Evolutionary conservation across 2,329 filamentous ascomycete genomes (phyloP), one percentile per base, ranked within the genome.

Genomic region (Fusarium piperis): DNA sequence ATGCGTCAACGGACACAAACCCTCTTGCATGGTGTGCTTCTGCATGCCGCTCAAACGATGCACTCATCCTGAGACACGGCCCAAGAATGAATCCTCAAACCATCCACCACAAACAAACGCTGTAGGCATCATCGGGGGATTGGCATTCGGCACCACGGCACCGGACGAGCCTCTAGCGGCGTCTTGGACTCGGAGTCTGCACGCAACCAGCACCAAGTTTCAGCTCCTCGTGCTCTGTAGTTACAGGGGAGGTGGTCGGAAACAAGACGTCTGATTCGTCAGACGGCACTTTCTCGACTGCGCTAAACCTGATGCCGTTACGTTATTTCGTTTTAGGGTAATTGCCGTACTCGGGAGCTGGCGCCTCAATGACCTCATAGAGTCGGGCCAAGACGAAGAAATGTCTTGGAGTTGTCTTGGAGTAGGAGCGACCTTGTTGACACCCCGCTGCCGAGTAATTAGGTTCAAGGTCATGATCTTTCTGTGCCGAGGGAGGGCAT

Each of bases 401-500:
- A 67, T 72, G 70, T 70, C 70, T 72, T 72, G 65, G 65, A 60
- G 64, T n/a, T 72, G 69, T 66, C 69, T 72, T 71, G 65, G 65
- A 60, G 65, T 11, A 59, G 39, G 56, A 57, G 65, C 65, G 70
- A 70, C 65, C 69, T 46, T 32, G 55, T 59, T 64, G 48, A 62
- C 62, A 67, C 57, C 57, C 70, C 62, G 70, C 69, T 64, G 57
- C 12, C 13, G 41, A 62, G 44, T 51, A n/a, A 58, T 36, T 36
- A 51, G 26, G 26, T 30, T 59, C n/a, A 15, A 30, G 38, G 46
- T 68, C 46, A 68, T 68, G 65, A 39, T 39, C n/a, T 52, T 52
- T 39, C 26, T 26, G 26, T 44, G n/a, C n/a, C n/a, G 15, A n/a
- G 15, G 16, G 55, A 58, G 26, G 20, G 28, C 18, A 28, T 30